These are phyloP conservation scores for Tulasnella sp. DNA, from an alignment of 768 basidiomycete genomes.

Conservation along the genomic window DNA sequence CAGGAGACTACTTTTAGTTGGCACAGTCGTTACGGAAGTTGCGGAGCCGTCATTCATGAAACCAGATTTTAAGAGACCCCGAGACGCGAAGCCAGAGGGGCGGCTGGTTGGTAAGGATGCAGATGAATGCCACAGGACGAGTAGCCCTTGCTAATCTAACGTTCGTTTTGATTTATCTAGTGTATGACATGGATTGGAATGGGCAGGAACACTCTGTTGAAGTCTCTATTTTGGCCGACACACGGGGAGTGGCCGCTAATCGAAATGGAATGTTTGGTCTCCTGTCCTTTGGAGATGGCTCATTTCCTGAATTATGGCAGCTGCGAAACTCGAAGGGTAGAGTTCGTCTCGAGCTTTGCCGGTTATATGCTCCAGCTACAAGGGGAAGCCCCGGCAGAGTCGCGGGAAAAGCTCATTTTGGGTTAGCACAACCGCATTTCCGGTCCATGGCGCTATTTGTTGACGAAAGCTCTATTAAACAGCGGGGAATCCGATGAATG, in stretches of 20 bases:
- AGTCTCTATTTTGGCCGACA: neutral
- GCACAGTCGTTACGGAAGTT: neutral
- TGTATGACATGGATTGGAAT: neutral
- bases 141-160: neutral
- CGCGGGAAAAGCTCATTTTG: neutral
- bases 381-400: neutral
- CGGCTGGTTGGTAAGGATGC: neutral
- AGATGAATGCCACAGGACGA: neutral
- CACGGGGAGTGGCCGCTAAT: neutral
- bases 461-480: neutral
- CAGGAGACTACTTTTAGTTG: neutral
- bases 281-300: neutral
- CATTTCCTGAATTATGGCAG: neutral
- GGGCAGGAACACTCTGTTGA: neutral
- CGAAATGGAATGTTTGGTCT: neutral
- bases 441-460: neutral
- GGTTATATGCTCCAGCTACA: neutral
- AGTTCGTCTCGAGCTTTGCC: neutral
- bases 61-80: neutral
- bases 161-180: neutral
- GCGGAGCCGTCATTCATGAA: neutral
- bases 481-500: neutral
- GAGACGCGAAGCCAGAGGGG: neutral
- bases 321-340: neutral
- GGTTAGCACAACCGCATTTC: neutral